Evolutionary conservation across 2,329 filamentous ascomycete species (phyloP).

Genomic region (Neocatenulostroma microsporum): DNA sequence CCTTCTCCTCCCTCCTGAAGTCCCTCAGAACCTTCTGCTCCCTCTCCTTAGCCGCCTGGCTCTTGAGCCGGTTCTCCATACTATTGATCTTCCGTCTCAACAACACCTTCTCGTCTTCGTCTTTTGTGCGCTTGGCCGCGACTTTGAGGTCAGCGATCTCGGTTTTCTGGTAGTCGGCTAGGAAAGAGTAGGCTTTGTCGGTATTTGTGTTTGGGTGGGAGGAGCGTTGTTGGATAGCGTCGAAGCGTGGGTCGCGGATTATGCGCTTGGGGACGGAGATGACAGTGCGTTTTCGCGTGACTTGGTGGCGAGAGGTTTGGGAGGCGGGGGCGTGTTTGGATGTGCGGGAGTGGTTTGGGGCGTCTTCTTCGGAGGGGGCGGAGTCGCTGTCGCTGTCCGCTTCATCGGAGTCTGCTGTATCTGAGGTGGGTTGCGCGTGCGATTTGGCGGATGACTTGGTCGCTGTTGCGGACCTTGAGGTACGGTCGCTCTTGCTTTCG

Average conservation of each 20-base stretch:
- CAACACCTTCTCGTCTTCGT: slow-evolving; percentile 55
- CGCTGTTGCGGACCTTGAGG: neutral
- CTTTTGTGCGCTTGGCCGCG: slow-evolving; percentile 60
- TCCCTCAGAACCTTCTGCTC: slow-evolving; percentile 61
- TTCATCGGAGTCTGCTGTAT: slow-evolving; percentile 14
- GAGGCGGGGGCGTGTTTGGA: slow-evolving; percentile 88
- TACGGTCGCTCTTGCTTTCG: slow-evolving; percentile 6
- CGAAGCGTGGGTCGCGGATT: slow-evolving; percentile 80
- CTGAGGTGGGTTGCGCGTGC: slow-evolving; percentile 6
- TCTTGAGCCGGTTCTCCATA: slow-evolving; percentile 70
- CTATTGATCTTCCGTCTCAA: slow-evolving; percentile 67
- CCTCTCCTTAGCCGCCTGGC: slow-evolving; percentile 61
- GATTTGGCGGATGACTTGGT: no score
- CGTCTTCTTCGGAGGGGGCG: slow-evolving; percentile 35
- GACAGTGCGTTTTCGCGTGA: slow-evolving; percentile 71
- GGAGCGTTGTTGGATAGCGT: slow-evolving; percentile 50
- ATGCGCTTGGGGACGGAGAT: slow-evolving; percentile 52
- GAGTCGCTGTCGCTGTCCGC: slow-evolving; percentile 28
- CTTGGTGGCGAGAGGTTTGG: slow-evolving; percentile 72
- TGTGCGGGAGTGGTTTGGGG: slow-evolving; percentile 40
- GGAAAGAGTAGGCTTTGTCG: slow-evolving; percentile 72
- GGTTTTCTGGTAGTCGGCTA: slow-evolving; percentile 75
- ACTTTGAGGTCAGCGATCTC: slow-evolving; percentile 70
- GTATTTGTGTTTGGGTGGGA: slow-evolving; percentile 38
- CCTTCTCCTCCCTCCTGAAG: slow-evolving; percentile 76